phyloP scores from a whole-genome alignment of 2,329 filamentous ascomycete species.

The Ilyonectria robusta region DNA sequence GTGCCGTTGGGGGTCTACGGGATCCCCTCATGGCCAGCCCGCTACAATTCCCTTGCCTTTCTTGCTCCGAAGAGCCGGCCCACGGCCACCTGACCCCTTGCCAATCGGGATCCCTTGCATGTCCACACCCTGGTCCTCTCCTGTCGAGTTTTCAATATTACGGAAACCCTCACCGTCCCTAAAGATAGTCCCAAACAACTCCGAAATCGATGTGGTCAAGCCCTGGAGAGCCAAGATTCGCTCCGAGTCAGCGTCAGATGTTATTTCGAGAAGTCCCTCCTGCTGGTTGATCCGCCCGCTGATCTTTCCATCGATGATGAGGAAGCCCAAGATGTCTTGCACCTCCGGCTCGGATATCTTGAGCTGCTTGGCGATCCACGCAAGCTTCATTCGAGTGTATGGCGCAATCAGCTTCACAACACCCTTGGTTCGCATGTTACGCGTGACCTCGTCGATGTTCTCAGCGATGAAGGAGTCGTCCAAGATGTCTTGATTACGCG shows the following conservation, averaged over 20 bases:
- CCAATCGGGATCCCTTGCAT: conserved; percentile 41
- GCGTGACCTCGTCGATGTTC: conserved; percentile 98
- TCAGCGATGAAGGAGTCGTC: conserved; percentile 97
- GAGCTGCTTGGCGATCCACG: conserved; percentile 89
- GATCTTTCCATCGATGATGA: conserved; percentile 92
- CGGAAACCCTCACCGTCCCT: conserved; percentile 82
- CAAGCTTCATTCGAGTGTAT: conserved; percentile 91
- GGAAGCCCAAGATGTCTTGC: conserved; percentile 93
- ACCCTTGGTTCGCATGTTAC: conserved; percentile 97
- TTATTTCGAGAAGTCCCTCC: conserved; percentile 85
- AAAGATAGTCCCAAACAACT: conserved; percentile 80
- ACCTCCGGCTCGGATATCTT: conserved; percentile 89
- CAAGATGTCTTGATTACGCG: conserved; percentile 89
- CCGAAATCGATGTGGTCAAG: conserved; percentile 79
- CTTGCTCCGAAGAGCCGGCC: conserved; percentile 35
- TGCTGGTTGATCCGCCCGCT: conserved; percentile 92
- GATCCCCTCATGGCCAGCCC: conserved; percentile 32
- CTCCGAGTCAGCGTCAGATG: conserved; percentile 79
- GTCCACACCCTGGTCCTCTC: conserved; percentile 51
- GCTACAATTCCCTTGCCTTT: conserved; percentile 38
- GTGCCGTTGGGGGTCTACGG: conserved; percentile 10
- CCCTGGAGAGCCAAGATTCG: conserved; percentile 80
- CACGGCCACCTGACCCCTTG: conserved; percentile 26
- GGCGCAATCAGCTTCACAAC: conserved; percentile 93
- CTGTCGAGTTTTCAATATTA: conserved; percentile 41